Base-by-base conservation (phyloP, 805 yeast genomes). In the Cyberlindnera euphorbiiphila region DNA sequence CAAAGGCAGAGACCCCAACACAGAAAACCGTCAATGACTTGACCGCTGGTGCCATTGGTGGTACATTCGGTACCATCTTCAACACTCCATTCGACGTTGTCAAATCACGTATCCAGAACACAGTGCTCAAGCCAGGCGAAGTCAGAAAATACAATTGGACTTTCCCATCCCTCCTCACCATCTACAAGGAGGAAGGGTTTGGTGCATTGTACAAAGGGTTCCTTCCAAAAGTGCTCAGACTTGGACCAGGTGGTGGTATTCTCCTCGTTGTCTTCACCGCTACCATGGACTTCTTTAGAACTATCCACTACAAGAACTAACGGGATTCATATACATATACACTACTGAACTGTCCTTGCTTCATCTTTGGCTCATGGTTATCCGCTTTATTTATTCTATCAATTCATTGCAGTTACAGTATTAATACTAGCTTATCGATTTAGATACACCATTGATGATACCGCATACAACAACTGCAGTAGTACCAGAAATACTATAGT, bases 211-310 rank as follows among this genome's bases (percentile, higher is more conserved):
- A 89, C 66, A 91, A 89, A 69, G 98, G 98, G 27, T 91, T 93
- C 76, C 60, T 89, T 47, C 99, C 99, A 51, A 93, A 93, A 72
- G 97, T 93, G 10, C 72, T 93, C 59, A 81, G 99, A 75, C 73
- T 93, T 50, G 98, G 98, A 32, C 98, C 99, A 44, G 99, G 99
- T 58, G 99, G 99, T 62, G 99, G 99, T 71, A 88, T 93, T 51
- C 69, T 93, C 57, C 74, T 93, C 61, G 98, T 93, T 33, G 98
- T 93, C n/a, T 93, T 88, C 73, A 87, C 96, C 29, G 72, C 87
- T 17, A 79, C 89, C 47, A 88, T 89, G 94, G 96, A 89, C 61
- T 86, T 87, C 69, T 93, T 93, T 73, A 77, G 89, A 69, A 33
- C 41, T 6, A 46, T 54, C 20, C 59, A 56, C 34, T 54, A 54